phyloP scores from a whole-genome alignment of 306 rosid genomes.

The Lithocarpus polystachyus region DNA sequence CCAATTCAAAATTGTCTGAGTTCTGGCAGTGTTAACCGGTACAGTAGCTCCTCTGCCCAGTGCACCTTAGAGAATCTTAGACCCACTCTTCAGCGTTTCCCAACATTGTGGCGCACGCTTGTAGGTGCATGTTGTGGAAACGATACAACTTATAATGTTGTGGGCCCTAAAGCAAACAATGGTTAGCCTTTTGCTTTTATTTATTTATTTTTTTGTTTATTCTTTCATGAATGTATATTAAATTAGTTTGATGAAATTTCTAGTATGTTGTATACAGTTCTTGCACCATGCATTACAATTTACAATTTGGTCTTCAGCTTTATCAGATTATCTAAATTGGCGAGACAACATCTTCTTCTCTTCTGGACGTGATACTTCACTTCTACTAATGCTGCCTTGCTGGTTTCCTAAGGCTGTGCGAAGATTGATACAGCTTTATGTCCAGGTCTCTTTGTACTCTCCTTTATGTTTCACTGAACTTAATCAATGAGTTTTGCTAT shows the following conservation, averaged over 20 bases:
- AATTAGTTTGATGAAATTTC: conserved; percentile 11
- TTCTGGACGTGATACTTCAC: conserved; percentile 85
- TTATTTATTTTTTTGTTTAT: conserved; percentile 8
- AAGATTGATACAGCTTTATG: conserved; percentile 82
- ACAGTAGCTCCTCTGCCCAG: conserved; percentile 74
- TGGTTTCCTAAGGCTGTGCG: conserved; percentile 90
- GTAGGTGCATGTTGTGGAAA: conserved; percentile 79
- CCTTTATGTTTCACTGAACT: conserved; percentile 15
- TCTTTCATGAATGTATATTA: conserved; percentile 10
- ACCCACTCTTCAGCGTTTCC: conserved; percentile 79
- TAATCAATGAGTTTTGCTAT: conserved; percentile 10
- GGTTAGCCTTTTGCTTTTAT: conserved; percentile 51
- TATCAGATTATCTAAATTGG: conserved; percentile 81
- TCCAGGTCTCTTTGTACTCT: conserved; percentile 62
- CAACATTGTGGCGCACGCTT: conserved; percentile 81
- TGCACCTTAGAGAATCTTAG: conserved; percentile 93
- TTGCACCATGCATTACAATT: conserved; percentile 3
- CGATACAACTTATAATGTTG: conserved; percentile 48
- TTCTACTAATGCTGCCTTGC: conserved; percentile 90
- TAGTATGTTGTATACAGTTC: neutral
- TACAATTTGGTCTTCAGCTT: conserved; percentile 43
- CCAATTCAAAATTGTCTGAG: conserved; percentile 81
- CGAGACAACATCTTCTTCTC: conserved; percentile 81
- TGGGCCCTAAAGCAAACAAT: conserved; percentile 58
- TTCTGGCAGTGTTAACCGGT: conserved; percentile 79